These are phyloP conservation scores for Sphagnum magellanicum DNA, from an alignment of 228 moss, liverwort and hornwort genomes.

Conservation along the genomic window DNA sequence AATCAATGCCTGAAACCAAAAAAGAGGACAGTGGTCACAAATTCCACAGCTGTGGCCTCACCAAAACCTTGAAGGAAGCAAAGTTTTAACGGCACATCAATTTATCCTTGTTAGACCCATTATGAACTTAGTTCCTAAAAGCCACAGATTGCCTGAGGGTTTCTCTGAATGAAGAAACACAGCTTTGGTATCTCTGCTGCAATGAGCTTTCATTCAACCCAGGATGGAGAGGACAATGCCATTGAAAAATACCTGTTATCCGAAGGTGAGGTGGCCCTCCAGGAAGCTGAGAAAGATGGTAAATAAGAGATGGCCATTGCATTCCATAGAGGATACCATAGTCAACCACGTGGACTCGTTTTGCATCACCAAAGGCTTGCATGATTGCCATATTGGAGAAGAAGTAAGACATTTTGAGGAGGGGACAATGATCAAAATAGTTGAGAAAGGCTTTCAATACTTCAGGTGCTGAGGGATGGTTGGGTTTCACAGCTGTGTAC, in stretches of 20 bases:
- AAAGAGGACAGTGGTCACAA: too few species aligned
- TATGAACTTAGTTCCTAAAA: too few species aligned
- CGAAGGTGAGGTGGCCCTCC: conserved; percentile 17
- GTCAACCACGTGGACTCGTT: conserved; percentile 50
- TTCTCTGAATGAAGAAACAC: too few species aligned
- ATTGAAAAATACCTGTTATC: conserved; percentile 46
- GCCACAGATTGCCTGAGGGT: too few species aligned
- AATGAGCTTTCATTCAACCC: too few species aligned
- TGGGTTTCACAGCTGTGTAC: conserved; percentile 62
- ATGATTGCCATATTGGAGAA: conserved; percentile 49
- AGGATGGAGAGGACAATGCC: conserved; percentile 66
- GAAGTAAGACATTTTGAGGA: conserved; percentile 41
- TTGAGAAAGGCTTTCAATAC: conserved; percentile 61
- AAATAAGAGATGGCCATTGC: conserved; percentile 28
- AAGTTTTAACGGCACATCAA: too few species aligned
- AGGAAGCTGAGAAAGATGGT: conserved; percentile 10
- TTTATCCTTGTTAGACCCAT: too few species aligned
- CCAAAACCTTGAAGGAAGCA: too few species aligned
- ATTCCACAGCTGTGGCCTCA: too few species aligned
- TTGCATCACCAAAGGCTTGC: conserved; percentile 31
- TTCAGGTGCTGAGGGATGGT: conserved; percentile 48
- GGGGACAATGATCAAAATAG: conserved; percentile 42
- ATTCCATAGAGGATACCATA: conserved; percentile 22
- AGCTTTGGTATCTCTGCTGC: too few species aligned
- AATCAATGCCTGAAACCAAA: not conserved